Conservation (phyloP, 2,329 filamentous ascomycete species). For the Fusarium nisikadoi region DNA sequence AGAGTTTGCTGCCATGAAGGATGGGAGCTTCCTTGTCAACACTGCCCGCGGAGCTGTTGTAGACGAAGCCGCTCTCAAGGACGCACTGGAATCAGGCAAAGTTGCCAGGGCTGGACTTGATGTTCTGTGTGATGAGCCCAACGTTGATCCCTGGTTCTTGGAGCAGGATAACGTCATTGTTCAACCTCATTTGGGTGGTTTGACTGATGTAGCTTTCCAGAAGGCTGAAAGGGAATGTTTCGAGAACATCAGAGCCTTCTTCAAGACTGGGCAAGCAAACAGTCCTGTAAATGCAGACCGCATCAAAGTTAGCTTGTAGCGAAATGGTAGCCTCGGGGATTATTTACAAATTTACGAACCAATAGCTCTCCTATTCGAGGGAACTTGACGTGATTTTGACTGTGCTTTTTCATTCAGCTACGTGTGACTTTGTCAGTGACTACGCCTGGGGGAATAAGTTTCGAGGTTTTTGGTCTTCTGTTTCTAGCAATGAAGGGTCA, state of each 20-base stretch:
- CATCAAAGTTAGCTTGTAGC: too few relatives aligned
- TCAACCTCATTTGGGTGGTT: constrained; percentile 56
- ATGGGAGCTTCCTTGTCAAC: constrained; percentile 58
- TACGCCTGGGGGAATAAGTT: too few relatives aligned
- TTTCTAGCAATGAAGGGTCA: too few relatives aligned
- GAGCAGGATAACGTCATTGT: constrained; percentile 46
- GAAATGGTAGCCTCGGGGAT: too few relatives aligned
- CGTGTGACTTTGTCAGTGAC: too few relatives aligned
- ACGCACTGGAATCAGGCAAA: constrained; percentile 56
- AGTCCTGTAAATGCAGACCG: constrained; percentile 28
- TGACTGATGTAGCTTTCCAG: constrained; percentile 54
- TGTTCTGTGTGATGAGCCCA: constrained; percentile 56
- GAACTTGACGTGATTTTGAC: too few relatives aligned
- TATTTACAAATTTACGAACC: too few relatives aligned
- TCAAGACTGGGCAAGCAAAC: constrained; percentile 37
- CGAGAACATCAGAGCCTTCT: constrained; percentile 37
- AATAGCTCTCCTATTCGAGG: too few relatives aligned
- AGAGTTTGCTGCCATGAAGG: constrained; percentile 58
- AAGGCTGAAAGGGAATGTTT: constrained; percentile 55
- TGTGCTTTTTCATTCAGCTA: too few relatives aligned
- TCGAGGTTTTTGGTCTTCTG: too few relatives aligned
- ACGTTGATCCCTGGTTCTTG: constrained; percentile 32
- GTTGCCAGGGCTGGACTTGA: constrained; percentile 58
- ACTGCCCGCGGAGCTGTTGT: constrained; percentile 60
- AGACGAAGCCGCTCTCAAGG: constrained; percentile 57